Evolutionary conservation across 176 grass and related monocot species (phyloP).

Genomic region (Elymus sibiricus): DNA sequence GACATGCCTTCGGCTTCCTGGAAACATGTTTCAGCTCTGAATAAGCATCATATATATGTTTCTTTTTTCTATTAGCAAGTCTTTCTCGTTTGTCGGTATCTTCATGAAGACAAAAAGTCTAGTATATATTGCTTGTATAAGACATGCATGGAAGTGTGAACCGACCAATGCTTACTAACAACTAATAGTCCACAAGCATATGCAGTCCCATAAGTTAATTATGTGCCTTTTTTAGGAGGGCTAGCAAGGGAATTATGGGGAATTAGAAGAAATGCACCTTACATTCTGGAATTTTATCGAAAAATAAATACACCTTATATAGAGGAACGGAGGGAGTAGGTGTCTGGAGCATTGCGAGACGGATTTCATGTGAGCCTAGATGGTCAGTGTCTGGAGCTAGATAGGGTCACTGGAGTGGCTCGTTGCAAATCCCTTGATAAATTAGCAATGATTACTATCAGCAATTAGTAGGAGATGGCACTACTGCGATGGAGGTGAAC

Average conservation of each 20-base stretch:
- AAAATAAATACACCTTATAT: too few species aligned
- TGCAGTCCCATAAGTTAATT: constrained; percentile 1
- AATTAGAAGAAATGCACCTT: too few species aligned
- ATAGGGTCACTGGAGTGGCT: neutral
- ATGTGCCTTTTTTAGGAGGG: too few species aligned
- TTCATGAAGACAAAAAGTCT: neutral
- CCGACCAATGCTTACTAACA: neutral
- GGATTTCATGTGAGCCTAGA: neutral
- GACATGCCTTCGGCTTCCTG: neutral
- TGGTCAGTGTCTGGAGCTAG: neutral
- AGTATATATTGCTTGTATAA: constrained; percentile 6
- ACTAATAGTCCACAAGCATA: neutral
- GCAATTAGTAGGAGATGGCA: neutral
- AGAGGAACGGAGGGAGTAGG: too few species aligned
- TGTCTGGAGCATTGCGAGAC: neutral
- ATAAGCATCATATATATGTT: neutral
- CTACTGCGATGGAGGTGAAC: neutral
- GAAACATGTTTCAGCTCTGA: neutral
- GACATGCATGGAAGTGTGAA: constrained; percentile 3
- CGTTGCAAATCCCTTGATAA: neutral
- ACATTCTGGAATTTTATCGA: too few species aligned
- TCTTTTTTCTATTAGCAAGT: neutral
- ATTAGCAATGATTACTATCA: neutral
- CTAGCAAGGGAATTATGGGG: too few species aligned
- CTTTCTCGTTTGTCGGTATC: neutral